Percentiles rank a stretch among this genome's conserved stretches.
phyloP scores from a whole-genome alignment of 23 red algal species.

The Gracilariopsis chorda region DNA sequence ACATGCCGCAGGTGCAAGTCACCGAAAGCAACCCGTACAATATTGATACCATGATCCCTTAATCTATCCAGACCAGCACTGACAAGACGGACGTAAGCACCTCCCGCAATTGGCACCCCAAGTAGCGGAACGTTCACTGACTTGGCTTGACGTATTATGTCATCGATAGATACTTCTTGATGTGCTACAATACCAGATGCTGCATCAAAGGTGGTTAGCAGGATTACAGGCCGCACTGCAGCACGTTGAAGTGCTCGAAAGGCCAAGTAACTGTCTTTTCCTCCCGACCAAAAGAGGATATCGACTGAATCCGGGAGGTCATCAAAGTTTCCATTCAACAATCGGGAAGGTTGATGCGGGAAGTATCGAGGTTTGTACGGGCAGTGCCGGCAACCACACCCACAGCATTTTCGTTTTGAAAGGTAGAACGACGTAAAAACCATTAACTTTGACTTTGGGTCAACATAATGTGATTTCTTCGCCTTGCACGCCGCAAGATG shows the following conservation, averaged over 20 bases:
- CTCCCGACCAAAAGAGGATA: constrained; percentile 68
- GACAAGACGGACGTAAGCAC: constrained; percentile 11
- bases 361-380: constrained; percentile 1
- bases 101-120: constrained; percentile 56
- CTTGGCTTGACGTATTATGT: constrained; percentile 44
- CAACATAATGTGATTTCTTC: constrained; percentile 19
- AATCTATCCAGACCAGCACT: not conserved
- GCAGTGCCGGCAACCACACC: constrained; percentile 58
- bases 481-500: constrained; percentile 29
- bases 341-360: not conserved
- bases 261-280: constrained; percentile 76
- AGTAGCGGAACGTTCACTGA: constrained; percentile 32
- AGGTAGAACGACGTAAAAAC: constrained; percentile 43
- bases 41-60: constrained; percentile 34
- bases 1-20: constrained; percentile 68
- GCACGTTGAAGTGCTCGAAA: constrained; percentile 9
- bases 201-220: constrained; percentile 68
- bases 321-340: constrained; percentile 37
- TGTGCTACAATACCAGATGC: constrained; percentile 48
- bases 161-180: constrained; percentile 57
- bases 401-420: constrained; percentile 33
- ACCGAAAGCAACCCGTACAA: constrained; percentile 53
- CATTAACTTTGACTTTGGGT: not conserved
- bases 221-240: constrained; percentile 29
- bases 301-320: constrained; percentile 24